Base-by-base conservation (phyloP, 306 rosid genomes). In the Medicago arabica region DNA sequence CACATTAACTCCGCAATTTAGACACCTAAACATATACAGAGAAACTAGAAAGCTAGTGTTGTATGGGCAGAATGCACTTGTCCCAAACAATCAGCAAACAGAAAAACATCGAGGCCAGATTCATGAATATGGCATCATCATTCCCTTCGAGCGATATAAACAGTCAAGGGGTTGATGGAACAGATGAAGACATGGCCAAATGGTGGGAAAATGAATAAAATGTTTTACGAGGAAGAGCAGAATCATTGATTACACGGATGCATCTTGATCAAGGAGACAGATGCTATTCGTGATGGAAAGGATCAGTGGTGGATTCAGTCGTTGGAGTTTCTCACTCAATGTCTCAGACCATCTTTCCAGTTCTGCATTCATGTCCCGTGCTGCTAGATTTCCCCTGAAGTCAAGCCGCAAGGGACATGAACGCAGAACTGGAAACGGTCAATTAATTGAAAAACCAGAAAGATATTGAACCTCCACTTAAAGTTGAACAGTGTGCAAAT, bases 211-310 rank as follows among this genome's bases (percentile, higher is more conserved):
- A 90, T 85, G 99, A 96, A 69, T 85, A 97, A 15, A 90, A 82
- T 17, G 96, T 96, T 47, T 96, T 96, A 60, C 87, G 71, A 13
- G 97, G 99, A 36, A 80, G 98, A 77, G 99, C 94, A 55, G 98
- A 96, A 82, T 90, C 98, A 77, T 96, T 96, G 82, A 91, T 96
- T 15, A 97, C 98, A 55, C 79, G 97, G 71, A 96, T 96, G 99
- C 99, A 87, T 89, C 99, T 92, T 34, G 99, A 92, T 74, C 99
- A 96, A 96, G 99, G 99, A 58, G 99, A 96, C 75, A 90, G 98
- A 62, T 90, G 97, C 69, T 96, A 92, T 87, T 87, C 98, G 74
- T 79, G 43, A 58, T 96, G 99, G 99, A 96, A 92, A 86, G 99
- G 98, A 79, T 96, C 99, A 11, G 98, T 96, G 51, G 82, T 96